Evolutionary conservation across 2,329 filamentous ascomycete species (phyloP).

Genomic region (Scedosporium dehoogii): DNA sequence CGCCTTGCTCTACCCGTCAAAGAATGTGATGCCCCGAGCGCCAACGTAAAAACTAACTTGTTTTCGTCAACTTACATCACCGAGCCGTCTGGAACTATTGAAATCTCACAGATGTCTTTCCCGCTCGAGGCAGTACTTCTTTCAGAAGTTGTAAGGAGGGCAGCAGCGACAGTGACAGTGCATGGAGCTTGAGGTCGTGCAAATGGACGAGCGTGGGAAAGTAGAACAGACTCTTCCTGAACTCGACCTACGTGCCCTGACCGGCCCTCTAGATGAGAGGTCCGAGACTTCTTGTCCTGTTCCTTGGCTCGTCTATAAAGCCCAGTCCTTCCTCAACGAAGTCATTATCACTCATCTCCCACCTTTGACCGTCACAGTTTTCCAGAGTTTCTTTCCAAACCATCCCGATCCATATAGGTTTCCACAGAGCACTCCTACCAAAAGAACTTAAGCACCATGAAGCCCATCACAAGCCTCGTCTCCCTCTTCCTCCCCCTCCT

Average conservation of each 20-base stretch:
- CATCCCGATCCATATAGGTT: not conserved
- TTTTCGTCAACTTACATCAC: not conserved
- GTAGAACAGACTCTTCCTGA: too few species aligned
- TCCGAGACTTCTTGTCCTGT: not conserved
- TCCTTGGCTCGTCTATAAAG: not conserved
- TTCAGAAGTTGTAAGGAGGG: too few species aligned
- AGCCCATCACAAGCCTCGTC: not conserved
- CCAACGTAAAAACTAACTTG: not conserved
- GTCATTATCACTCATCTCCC: not conserved
- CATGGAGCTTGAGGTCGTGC: too few species aligned
- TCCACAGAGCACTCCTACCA: not conserved
- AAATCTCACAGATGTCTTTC: not conserved
- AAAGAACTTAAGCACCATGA: not conserved
- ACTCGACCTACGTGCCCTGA: too few species aligned
- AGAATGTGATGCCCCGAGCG: not conserved
- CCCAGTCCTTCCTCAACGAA: not conserved
- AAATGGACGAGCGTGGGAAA: too few species aligned
- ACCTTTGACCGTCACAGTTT: not conserved
- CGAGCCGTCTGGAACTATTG: not conserved
- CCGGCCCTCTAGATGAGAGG: not conserved
- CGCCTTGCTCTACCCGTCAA: not conserved
- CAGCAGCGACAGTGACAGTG: too few species aligned
- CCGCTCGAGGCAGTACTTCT: not conserved
- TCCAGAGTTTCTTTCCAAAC: not conserved
- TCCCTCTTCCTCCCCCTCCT: constrained; percentile 4